phyloP scores from a whole-genome alignment of 768 basidiomycete species.

The Daedaleopsis nitida region DNA sequence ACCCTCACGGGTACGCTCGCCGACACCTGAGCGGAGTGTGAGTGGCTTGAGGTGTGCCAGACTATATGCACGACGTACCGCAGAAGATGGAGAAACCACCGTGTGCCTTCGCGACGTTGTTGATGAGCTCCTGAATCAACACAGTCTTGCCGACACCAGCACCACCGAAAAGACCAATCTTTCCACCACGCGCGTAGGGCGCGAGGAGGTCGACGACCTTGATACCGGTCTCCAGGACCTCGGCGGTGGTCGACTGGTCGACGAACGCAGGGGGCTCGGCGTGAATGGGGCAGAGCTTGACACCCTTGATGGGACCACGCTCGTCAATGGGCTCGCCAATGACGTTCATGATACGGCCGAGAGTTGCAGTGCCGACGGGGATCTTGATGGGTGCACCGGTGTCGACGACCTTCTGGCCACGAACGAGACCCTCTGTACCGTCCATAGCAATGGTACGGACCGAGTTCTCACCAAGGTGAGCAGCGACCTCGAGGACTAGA shows the following conservation, averaged over 20 bases:
- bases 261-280: conserved; percentile 97
- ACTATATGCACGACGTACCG: conserved; percentile 49
- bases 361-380: conserved; percentile 91
- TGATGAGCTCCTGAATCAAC: conserved; percentile 99
- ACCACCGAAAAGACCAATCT: conserved; percentile 99
- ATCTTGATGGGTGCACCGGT: conserved; percentile 96
- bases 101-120: conserved; percentile 99
- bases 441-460: conserved; percentile 99
- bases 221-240: conserved; percentile 99
- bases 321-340: conserved; percentile 99
- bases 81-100: conserved; percentile 99
- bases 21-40: conserved; percentile 66
- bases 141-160: conserved; percentile 99
- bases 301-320: conserved; percentile 97
- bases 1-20: conserved; percentile 99
- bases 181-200: conserved; percentile 99
- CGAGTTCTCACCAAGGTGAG: conserved; percentile 98
- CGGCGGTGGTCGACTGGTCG: conserved; percentile 98
- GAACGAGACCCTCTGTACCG: conserved; percentile 99
- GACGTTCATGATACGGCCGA: conserved; percentile 99
- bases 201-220: conserved; percentile 99
- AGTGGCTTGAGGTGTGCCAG: not conserved
- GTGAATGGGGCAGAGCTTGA: conserved; percentile 90
- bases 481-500: conserved; percentile 98
- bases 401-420: conserved; percentile 96